Evolutionary conservation across 2,329 filamentous ascomycete species (phyloP), one percentile per base, ranked within the genome.

Genomic region (Nannizziopsis arthrosporioides): DNA sequence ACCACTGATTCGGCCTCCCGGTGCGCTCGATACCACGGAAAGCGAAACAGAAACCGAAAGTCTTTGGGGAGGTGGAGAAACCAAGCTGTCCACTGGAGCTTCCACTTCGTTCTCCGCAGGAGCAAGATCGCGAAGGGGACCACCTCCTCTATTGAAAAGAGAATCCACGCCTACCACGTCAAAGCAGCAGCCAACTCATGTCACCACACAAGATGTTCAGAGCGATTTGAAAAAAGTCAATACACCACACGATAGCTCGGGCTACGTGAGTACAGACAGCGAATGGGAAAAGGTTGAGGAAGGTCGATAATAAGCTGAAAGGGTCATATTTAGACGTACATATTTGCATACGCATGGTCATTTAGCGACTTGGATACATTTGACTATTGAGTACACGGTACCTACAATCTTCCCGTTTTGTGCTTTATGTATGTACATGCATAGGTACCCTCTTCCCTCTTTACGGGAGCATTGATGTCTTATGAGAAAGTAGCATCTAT

Each of bases 201-300:
- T 18, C 3, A 30, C 32, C 9, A 14, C 46, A 11, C 38, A 45
- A 30, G 42, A 30, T 7, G 37, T 39, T 19, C 51, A 53, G 27
- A 56, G 55, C 30, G 67, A 66, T 40, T 30, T 72, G 53, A 68
- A 67, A 61, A 72, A 71, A 61, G 65, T 69, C 50, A 36, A 45
- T 37, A 22, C 39, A 14, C 57, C 67, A 48, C 64, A 68, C 48
- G 73, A 73, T 46, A 73, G 62, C 46, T 71, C 68, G n/a, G 74
- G 73, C 9, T 75, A 78, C 54, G 60, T 73, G 53, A 90, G 87
- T 30, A 47, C 45, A 18, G 90, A 96, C 69, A 90, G 90, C 61
- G 90, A 96, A 68, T 96, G 90, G 90, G 90, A 95, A 72, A 93
- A 92, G 73, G 84, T 96, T 3, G 87, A 85, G 78, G 45, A 73